Evolutionary conservation across 169 alveolate genomes (phyloP).

Genomic region (Sarcocystis neurona): DNA sequence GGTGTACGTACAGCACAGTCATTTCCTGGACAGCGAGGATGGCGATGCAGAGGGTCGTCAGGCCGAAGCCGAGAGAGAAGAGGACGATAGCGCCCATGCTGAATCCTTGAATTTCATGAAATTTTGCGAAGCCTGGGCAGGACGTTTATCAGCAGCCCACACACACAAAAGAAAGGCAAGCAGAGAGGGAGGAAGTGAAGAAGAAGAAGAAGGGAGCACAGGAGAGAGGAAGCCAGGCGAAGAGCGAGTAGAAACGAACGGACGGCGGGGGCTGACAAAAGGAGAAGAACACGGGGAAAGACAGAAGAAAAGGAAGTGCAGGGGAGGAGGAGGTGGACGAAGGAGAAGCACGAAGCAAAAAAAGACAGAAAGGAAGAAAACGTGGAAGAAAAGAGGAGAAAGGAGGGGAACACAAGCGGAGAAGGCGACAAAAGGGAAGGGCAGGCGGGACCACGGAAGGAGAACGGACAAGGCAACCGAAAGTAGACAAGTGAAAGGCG

Average conservation of each 20-base stretch:
- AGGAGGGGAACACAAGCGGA: neutral
- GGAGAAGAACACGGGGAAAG: too few relatives aligned
- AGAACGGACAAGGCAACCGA: neutral
- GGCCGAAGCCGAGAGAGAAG: constrained; percentile 71
- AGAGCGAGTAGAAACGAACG: neutral
- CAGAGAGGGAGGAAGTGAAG: neutral
- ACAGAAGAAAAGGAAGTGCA: too few relatives aligned
- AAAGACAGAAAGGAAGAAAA: too few relatives aligned
- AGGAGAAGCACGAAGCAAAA: too few relatives aligned
- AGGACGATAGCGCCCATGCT: constrained; percentile 72
- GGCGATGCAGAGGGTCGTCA: constrained; percentile 74
- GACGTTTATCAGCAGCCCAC: neutral
- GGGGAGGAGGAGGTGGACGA: too few relatives aligned
- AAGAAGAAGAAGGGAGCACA: neutral
- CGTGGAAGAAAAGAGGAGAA: neutral
- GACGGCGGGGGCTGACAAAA: too few relatives aligned
- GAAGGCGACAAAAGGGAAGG: neutral
- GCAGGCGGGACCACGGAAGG: neutral
- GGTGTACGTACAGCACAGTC: constrained; percentile 64
- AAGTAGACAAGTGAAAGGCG: neutral
- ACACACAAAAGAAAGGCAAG: neutral
- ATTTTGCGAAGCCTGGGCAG: constrained; percentile 73
- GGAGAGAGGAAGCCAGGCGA: neutral
- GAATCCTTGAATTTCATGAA: constrained; percentile 80
- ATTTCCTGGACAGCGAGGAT: constrained; percentile 78